phyloP scores from a whole-genome alignment of 768 basidiomycete genomes.

The Lactarius hengduanensis region DNA sequence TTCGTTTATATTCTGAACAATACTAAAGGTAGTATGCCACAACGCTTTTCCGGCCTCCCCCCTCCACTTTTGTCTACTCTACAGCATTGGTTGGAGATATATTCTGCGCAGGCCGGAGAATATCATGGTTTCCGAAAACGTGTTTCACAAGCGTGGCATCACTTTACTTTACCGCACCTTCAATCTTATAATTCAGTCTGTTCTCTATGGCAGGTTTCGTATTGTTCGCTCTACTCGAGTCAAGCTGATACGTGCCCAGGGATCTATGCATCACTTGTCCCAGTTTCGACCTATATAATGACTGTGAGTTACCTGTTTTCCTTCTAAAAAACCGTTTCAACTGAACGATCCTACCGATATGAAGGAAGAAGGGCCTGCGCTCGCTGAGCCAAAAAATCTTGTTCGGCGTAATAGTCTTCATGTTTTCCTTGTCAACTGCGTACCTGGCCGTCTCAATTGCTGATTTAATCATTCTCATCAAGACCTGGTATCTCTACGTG shows the following conservation, averaged over 20 bases:
- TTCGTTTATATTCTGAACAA: too few species aligned
- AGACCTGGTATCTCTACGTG: neutral
- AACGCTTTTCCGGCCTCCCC: neutral
- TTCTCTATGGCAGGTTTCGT: neutral
- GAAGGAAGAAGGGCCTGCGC: neutral
- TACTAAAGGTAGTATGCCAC: too few species aligned
- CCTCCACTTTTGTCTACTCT: neutral
- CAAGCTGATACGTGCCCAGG: neutral
- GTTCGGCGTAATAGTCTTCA: neutral
- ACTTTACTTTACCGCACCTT: neutral
- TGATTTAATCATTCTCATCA: neutral
- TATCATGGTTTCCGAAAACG: neutral
- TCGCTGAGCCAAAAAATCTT: neutral
- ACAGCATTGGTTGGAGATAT: neutral
- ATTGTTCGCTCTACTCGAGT: neutral
- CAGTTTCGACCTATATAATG: conserved; percentile 9
- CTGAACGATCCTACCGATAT: neutral
- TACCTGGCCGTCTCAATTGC: conserved; percentile 8
- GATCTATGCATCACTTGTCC: conserved; percentile 14
- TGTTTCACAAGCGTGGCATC: neutral
- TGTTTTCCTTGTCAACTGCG: conserved; percentile 13
- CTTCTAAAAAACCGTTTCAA: neutral
- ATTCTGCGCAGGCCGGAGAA: neutral
- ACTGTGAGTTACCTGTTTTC: conserved; percentile 2
- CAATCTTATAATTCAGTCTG: neutral